Conservation (phyloP, 2,329 filamentous ascomycete species). For the Monilinia fructicola region DNA sequence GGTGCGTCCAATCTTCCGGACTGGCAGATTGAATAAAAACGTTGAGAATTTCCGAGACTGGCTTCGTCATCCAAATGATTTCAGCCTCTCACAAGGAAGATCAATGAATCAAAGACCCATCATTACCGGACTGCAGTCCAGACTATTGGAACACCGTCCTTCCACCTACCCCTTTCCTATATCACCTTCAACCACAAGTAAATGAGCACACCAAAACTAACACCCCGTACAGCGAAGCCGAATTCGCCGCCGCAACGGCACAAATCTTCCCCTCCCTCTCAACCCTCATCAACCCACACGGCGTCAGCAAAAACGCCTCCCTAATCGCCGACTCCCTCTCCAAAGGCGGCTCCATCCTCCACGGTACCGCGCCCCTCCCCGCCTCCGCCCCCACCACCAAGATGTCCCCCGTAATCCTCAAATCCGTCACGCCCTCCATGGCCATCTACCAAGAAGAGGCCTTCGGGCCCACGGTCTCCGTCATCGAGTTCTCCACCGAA, state of each 20-base stretch:
- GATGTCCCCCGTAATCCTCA: slow-evolving; percentile 66
- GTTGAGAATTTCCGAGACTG: no score
- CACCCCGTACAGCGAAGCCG: not conserved
- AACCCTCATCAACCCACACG: slow-evolving; percentile 59
- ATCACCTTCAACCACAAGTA: not conserved
- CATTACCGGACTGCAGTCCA: no score
- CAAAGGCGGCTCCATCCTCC: slow-evolving; percentile 60
- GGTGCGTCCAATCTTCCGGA: not conserved
- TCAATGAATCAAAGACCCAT: no score
- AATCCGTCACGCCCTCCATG: slow-evolving; percentile 68
- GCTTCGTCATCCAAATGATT: no score
- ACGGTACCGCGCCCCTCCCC: slow-evolving; percentile 42
- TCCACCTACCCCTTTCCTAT: not conserved
- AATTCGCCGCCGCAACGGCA: slow-evolving; percentile 6
- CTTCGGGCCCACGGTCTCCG: slow-evolving; percentile 72
- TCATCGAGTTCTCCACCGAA: slow-evolving; percentile 65
- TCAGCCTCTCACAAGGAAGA: no score
- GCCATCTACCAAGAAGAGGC: slow-evolving; percentile 73
- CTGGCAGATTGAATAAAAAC: no score
- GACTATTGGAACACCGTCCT: no score
- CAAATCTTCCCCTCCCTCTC: not conserved
- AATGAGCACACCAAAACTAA: not conserved
- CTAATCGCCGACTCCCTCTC: slow-evolving; percentile 66
- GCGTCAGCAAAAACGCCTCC: slow-evolving; percentile 62
- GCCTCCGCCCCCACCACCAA: slow-evolving; percentile 38